Base-by-base conservation (phyloP, 1,284 basidiomycete species). In the Grifola frondosa region DNA sequence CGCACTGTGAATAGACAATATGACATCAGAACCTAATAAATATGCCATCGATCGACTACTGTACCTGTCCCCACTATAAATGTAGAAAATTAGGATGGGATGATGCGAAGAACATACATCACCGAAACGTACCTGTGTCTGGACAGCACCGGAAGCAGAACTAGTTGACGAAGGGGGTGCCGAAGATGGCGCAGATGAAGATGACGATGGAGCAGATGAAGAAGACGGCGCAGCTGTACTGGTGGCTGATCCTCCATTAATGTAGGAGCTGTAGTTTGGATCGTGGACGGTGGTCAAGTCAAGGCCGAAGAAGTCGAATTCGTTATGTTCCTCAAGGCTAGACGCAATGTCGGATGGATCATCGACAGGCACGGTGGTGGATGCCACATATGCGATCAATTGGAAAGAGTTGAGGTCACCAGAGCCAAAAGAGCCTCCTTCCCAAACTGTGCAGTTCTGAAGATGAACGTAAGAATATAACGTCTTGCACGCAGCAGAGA, bases 371-470 rank as follows among this genome's bases (percentile, higher is more conserved):
- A 56, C 58, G 20, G 53, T 56, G 5, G 57, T 53, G 11, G 53
- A 52, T 1, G 54, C 52, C 13, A 59, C 62, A 40, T 61, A 62
- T 15, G 60, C 61, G 12, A 62, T 34, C 28, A 61, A 52, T 9
- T 52, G 48, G 19, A 55, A 56, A n/a, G 50, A 54, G 31, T 51
- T 54, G 16, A 59, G 48, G 36, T 59, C 43, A 6, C 59, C 59
- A 10, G 42, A 49, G 8, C 62, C 61, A 6, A 61, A 39, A 5
- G 61, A 59, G 24, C 61, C 59, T 9, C 44, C 61, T 4, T 56
- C 48, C 60, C 60, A 63, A 3, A 42, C 48, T 11, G 60, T 60
- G 34, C 61, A 60, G 48, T 61, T 61, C 59, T 64, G 29, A 1
- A 8, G 10, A 19, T 2, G n/a, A n/a, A 37, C 9, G 10, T 41